A percentile compares a stretch with the other conserved stretches of the same genome.
These are phyloP conservation scores for Aspergillus brunneoviolaceus DNA, from an alignment of 2,329 filamentous ascomycete species.

Conservation along the genomic window DNA sequence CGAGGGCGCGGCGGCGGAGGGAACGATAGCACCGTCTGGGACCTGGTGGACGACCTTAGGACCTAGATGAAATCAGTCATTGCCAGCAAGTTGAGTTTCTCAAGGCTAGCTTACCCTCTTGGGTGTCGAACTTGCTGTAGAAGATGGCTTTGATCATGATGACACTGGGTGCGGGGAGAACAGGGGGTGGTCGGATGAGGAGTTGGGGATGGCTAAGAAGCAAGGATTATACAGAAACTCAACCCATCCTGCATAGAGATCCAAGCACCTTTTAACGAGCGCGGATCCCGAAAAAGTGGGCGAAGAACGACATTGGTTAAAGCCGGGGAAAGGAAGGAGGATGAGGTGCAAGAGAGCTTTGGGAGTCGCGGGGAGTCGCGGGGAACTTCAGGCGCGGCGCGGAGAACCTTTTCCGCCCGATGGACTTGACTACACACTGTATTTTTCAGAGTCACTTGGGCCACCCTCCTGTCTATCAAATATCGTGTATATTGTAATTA, in stretches of 20 bases:
- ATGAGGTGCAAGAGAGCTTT: not conserved
- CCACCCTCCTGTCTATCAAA: not conserved
- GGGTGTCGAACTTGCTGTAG: conserved; percentile 65
- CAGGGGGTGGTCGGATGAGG: conserved; percentile 1
- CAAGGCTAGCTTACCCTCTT: conserved; percentile 45
- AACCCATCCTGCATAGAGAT: not conserved
- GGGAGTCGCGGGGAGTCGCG: conserved; percentile 2
- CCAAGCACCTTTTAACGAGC: not conserved
- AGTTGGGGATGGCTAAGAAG: not conserved
- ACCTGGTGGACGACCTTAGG: conserved; percentile 65
- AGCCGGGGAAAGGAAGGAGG: not conserved
- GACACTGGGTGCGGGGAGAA: conserved; percentile 9
- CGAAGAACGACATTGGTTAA: not conserved
- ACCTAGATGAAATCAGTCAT: conserved; percentile 41
- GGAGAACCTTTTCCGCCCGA: not conserved
- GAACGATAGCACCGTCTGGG: conserved; percentile 58
- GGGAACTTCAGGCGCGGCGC: conserved; percentile 2
- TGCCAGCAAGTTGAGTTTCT: not conserved
- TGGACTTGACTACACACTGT: too few species aligned
- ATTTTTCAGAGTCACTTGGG: not conserved
- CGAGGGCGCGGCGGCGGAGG: conserved; percentile 45
- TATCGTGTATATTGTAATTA: not conserved
- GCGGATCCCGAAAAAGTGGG: not conserved
- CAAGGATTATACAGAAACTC: not conserved
- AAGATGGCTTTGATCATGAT: conserved; percentile 65